phyloP scores from a whole-genome alignment of 176 grass and related monocot genomes.

The Sorghum bicolor region DNA sequence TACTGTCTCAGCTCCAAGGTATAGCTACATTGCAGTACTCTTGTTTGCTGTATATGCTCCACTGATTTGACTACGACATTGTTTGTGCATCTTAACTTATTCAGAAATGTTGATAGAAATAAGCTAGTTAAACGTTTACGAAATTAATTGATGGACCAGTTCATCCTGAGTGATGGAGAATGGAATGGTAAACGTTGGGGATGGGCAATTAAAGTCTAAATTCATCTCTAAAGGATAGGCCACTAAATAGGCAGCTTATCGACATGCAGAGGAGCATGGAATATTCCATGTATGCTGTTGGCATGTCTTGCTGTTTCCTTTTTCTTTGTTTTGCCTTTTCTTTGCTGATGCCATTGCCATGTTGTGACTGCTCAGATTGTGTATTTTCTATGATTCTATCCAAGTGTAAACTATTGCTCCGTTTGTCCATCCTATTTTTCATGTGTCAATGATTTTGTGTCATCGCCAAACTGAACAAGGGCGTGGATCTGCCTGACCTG shows the following conservation, averaged over 20 bases:
- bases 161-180: background rate
- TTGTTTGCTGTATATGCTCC: background rate
- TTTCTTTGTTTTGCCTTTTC: background rate
- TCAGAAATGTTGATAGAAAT: background rate
- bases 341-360: background rate
- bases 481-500: background rate
- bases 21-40: background rate
- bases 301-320: background rate
- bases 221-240: background rate
- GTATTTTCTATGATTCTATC: background rate
- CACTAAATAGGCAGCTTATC: background rate
- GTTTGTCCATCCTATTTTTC: background rate
- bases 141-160: background rate
- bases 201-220: slow-evolving; percentile 12
- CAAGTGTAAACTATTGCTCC: background rate
- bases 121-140: background rate
- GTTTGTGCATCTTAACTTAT: background rate
- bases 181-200: background rate
- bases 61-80: background rate
- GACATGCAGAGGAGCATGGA: background rate
- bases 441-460: background rate
- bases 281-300: slow-evolving; percentile 15
- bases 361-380: background rate
- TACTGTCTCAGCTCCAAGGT: slow-evolving; percentile 98
- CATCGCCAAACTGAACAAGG: background rate